Conservation (phyloP, 129 eudicot species). For the Centrapalus pauciflorus region DNA sequence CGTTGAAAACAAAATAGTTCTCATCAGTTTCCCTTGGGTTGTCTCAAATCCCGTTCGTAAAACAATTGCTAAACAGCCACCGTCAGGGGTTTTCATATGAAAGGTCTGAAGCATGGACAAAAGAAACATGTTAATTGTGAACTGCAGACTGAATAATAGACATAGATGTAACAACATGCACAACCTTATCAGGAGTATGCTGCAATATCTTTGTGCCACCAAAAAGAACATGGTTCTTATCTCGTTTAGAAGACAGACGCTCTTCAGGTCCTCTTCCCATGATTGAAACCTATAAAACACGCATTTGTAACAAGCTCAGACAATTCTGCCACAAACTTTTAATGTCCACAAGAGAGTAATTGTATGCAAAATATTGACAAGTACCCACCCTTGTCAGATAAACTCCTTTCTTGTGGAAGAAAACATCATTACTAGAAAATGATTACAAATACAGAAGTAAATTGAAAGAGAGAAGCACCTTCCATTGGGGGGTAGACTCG, state of each 20-base stretch:
- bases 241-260: conserved; percentile 62
- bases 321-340: neutral
- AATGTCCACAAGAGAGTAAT: neutral
- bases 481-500: conserved; percentile 99
- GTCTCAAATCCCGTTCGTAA: conserved; percentile 96
- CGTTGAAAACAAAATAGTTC: conserved; percentile 91
- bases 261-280: conserved; percentile 73
- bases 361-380: no score
- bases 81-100: conserved; percentile 86
- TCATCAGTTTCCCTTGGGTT: conserved; percentile 94
- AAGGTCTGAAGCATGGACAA: conserved; percentile 41
- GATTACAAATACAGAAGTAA: neutral
- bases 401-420: neutral
- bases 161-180: neutral
- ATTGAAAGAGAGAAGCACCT: conserved; percentile 41
- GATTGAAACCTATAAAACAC: conserved; percentile 65
- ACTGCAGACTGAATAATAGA: neutral
- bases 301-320: neutral
- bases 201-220: conserved; percentile 98
- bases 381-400: no score
- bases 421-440: neutral
- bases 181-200: conserved; percentile 93
- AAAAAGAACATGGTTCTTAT: conserved; percentile 82
- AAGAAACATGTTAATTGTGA: neutral
- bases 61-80: conserved; percentile 96